Evolutionary conservation across 169 alveolate genomes (phyloP).

Genomic region (Plasmodium ovale): DNA sequence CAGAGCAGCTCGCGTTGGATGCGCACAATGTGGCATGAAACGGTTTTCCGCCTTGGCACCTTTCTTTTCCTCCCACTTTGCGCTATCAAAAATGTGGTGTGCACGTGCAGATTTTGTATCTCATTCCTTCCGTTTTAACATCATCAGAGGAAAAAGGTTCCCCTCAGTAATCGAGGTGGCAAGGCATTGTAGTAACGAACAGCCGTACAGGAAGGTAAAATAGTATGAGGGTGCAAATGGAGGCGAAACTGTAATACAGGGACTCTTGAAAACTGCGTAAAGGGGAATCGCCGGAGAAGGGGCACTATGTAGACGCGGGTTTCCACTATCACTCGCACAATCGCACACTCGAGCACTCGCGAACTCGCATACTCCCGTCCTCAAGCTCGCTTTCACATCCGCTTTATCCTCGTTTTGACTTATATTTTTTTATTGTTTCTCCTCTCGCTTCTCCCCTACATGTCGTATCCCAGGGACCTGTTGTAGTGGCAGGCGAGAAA

Average conservation of each 20-base stretch:
- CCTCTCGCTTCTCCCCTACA: neutral
- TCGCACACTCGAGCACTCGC: no score
- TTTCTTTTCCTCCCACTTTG: no score
- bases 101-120: no score
- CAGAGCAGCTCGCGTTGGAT: no score
- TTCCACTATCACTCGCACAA: neutral
- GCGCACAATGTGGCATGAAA: no score
- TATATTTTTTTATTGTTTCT: neutral
- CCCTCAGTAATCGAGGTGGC: conserved; percentile 2
- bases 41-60: no score
- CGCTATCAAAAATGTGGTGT: no score
- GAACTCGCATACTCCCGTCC: no score
- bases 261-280: conserved; percentile 38
- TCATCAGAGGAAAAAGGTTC: no score
- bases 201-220: conserved; percentile 56
- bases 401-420: neutral
- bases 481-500: conserved; percentile 68
- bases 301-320: neutral
- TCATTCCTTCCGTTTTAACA: no score
- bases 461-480: conserved; percentile 47
- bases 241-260: conserved; percentile 52
- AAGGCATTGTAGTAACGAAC: conserved; percentile 51
- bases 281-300: no score
- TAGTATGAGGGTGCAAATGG: conserved; percentile 30
- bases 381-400: neutral